Percentiles rank a stretch among this genome's conserved stretches.
Conservation (phyloP, 2,329 filamentous ascomycete species). For the Cladophialophora yegresii region DNA sequence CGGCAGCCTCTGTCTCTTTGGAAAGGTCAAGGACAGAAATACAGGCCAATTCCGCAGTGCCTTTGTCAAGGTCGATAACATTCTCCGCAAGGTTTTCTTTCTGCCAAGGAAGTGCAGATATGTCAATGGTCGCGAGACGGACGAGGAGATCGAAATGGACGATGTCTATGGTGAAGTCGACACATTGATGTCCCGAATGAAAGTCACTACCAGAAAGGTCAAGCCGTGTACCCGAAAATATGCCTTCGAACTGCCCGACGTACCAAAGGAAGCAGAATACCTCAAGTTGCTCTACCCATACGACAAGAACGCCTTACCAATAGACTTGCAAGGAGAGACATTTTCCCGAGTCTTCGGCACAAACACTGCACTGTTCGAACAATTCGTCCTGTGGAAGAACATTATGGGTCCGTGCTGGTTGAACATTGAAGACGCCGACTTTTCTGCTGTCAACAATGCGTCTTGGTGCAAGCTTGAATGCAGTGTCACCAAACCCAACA, state of each 20-base stretch:
- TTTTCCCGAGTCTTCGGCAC: conserved; percentile 93
- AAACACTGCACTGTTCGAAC: conserved; percentile 92
- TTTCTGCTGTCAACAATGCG: conserved; percentile 80
- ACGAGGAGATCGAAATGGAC: conserved; percentile 78
- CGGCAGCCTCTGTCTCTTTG: conserved; percentile 88
- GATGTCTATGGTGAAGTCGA: conserved; percentile 91
- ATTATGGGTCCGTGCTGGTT: conserved; percentile 99
- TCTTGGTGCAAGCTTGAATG: conserved; percentile 98
- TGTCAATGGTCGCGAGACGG: conserved; percentile 65
- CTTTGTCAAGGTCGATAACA: conserved; percentile 94
- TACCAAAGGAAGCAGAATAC: conserved; percentile 88
- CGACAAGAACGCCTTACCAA: conserved; percentile 72
- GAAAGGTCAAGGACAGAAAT: conserved; percentile 90
- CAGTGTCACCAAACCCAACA: conserved; percentile 73
- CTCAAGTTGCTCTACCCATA: conserved; percentile 97
- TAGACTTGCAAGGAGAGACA: conserved; percentile 74
- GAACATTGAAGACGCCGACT: conserved; percentile 82
- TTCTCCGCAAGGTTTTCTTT: conserved; percentile 89
- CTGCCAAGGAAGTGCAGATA: conserved; percentile 71
- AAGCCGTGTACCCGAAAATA: conserved; percentile 89
- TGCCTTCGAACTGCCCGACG: conserved; percentile 83
- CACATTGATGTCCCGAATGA: conserved; percentile 80
- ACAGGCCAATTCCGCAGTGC: conserved; percentile 80
- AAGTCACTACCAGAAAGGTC: conserved; percentile 88
- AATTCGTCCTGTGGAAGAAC: conserved; percentile 98